Conservation (phyloP, 2,329 filamentous ascomycete genomes). For the Chaetomiaceae sp. region DNA sequence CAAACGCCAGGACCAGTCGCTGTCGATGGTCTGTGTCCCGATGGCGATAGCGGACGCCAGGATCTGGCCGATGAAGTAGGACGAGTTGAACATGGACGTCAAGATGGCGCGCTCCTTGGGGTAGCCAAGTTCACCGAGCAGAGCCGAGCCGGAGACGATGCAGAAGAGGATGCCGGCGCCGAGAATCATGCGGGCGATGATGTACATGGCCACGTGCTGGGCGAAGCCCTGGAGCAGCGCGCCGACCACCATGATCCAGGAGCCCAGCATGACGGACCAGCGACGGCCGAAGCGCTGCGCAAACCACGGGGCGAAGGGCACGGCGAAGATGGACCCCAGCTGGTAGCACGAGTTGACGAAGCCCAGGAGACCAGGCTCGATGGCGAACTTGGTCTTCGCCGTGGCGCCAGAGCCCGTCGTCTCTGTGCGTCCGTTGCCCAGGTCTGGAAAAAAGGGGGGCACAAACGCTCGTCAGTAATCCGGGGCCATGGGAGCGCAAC, state of each 20-base stretch:
- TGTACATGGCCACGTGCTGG: slow-evolving; percentile 47
- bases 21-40: slow-evolving; percentile 37
- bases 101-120: slow-evolving; percentile 54
- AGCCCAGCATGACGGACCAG: slow-evolving; percentile 50
- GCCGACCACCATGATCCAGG: slow-evolving; percentile 47
- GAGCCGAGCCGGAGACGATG: slow-evolving; percentile 52
- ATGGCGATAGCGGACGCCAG: slow-evolving; percentile 45
- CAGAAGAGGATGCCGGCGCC: slow-evolving; percentile 55
- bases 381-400: slow-evolving; percentile 48
- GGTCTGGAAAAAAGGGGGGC: no score
- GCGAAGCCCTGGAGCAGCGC: slow-evolving; percentile 48
- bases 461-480: no score
- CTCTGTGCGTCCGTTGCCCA: slow-evolving; percentile 37
- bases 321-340: slow-evolving; percentile 50
- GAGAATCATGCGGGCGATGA: slow-evolving; percentile 52
- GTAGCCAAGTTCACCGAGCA: slow-evolving; percentile 55
- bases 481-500: no score
- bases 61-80: slow-evolving; percentile 49
- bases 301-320: slow-evolving; percentile 51
- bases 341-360: slow-evolving; percentile 39
- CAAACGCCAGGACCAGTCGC: slow-evolving; percentile 39
- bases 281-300: slow-evolving; percentile 50
- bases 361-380: slow-evolving; percentile 26
- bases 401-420: no score
- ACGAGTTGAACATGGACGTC: slow-evolving; percentile 55